Conservation (phyloP, 306 rosid species). For the Vigna hirtella region DNA sequence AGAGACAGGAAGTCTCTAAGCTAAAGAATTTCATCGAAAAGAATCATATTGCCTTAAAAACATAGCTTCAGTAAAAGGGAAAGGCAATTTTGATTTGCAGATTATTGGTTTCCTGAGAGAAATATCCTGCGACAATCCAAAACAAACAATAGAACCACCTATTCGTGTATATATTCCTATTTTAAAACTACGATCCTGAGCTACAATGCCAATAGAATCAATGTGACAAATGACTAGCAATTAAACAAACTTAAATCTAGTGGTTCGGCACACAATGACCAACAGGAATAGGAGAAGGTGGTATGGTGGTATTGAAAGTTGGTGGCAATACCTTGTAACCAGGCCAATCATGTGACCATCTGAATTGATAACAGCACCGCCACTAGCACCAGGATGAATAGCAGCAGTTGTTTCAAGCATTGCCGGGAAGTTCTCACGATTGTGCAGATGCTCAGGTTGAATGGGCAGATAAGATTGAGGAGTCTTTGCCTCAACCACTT, state of each 20-base stretch:
- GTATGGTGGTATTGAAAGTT: neutral
- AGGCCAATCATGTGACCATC: constrained; percentile 94
- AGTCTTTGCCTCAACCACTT: constrained; percentile 75
- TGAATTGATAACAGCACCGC: constrained; percentile 88
- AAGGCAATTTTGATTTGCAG: constrained; percentile 1
- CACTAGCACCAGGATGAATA: constrained; percentile 98
- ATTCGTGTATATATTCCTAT: neutral
- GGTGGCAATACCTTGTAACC: constrained; percentile 76
- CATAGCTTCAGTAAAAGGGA: neutral
- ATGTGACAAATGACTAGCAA: constrained; percentile 23
- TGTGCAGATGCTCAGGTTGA: constrained; percentile 52
- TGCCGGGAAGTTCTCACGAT: constrained; percentile 57
- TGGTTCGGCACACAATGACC: constrained; percentile 7
- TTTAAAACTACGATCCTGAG: constrained; percentile 16
- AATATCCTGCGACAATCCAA: constrained; percentile 4
- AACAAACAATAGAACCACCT: neutral
- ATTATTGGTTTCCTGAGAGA: neutral
- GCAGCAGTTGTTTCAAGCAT: constrained; percentile 98
- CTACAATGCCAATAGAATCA: constrained; percentile 26
- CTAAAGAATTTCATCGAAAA: constrained; percentile 16
- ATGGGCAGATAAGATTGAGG: constrained; percentile 59
- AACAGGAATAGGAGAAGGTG: constrained; percentile 13
- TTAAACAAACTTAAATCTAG: constrained; percentile 1
- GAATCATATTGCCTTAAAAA: neutral
- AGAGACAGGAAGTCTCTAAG: neutral